Base-by-base conservation (phyloP, 306 rosid genomes). In the Trifolium pratense region DNA sequence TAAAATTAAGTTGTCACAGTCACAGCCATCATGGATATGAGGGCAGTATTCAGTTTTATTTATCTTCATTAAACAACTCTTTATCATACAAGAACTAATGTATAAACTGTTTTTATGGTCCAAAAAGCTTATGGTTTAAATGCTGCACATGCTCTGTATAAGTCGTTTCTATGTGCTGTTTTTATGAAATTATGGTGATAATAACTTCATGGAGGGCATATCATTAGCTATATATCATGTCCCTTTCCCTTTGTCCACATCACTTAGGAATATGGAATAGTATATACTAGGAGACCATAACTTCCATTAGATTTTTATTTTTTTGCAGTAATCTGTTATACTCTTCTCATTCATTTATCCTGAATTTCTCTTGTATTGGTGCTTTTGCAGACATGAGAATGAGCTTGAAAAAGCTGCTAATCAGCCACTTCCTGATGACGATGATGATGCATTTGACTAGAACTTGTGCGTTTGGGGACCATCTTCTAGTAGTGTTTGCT, bases 371-470 rank as follows among this genome's bases (percentile, higher is more conserved):
- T 18, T 55, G 32, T 10, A 55, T 62, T 20, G 39, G 48, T 43
- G 13, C 23, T 57, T 75, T 64, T 67, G 68, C 70, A 91, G 96
- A 84, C 96, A 91, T 15, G 97, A 91, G 56, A 86, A 86, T 9
- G 97, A 92, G 81, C 83, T 88, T 63, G 79, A 64, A 5, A 46
- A 71, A 39, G 96, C 94, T 70, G 91, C 91, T 59, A 81, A 56
- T 55, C 97, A 88, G 66, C 94, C 96, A 46, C 96, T 92, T 66
- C 96, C 94, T 0, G 96, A 92, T 15, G 97, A 92, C 0, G 96
- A 90, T 6, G 96, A 87, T 26, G 95, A 87, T 2, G 32, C 89
- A 45, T 90, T 93, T 57, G 97, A 93, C 71, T 93, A 76, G 65
- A 37, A 6, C 9, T 3, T 29, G 14, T 23, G 40, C 32, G 39